Evolutionary conservation across 257 asterid genomes (phyloP).

Genomic region (Jacaranda mimosifolia): DNA sequence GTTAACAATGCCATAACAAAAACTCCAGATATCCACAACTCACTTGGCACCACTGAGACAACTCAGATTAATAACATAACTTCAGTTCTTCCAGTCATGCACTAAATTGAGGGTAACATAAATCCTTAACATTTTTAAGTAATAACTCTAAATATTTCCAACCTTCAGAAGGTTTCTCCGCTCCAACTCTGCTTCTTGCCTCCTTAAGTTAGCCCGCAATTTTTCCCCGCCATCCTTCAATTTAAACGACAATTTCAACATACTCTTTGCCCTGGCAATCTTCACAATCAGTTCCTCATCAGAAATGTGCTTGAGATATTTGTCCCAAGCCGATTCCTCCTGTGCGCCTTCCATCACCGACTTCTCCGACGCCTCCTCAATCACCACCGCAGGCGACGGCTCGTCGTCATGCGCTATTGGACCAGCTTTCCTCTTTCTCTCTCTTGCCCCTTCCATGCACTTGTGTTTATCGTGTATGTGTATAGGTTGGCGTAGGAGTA

Average conservation of each 20-base stretch:
- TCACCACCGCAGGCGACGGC: slow-evolving; percentile 35
- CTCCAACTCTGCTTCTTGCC: slow-evolving; percentile 34
- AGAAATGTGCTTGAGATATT: neutral
- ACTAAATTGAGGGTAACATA: slow-evolving; percentile 22
- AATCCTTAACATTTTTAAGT: slow-evolving; percentile 1
- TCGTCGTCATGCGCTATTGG: slow-evolving; percentile 27
- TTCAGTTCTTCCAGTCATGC: slow-evolving; percentile 19
- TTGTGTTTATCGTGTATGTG: no score
- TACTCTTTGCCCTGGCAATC: slow-evolving; percentile 16
- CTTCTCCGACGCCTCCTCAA: slow-evolving; percentile 24
- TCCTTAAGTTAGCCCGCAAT: slow-evolving; percentile 17
- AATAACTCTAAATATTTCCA: slow-evolving; percentile 27
- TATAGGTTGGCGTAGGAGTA: neutral
- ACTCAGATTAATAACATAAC: slow-evolving; percentile 2
- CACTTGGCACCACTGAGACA: neutral
- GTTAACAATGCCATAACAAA: no score
- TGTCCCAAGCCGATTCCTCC: slow-evolving; percentile 12
- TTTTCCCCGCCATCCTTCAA: slow-evolving; percentile 46
- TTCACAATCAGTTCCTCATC: slow-evolving; percentile 29
- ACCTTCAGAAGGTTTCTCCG: slow-evolving; percentile 53
- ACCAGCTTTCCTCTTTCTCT: slow-evolving; percentile 37
- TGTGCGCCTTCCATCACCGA: slow-evolving; percentile 25
- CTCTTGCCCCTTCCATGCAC: slow-evolving; percentile 54
- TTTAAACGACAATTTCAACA: neutral
- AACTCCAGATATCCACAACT: neutral